These are phyloP conservation scores for Metarhizium anisopliae DNA, from an alignment of 2,329 filamentous ascomycete species.

Conservation along the genomic window DNA sequence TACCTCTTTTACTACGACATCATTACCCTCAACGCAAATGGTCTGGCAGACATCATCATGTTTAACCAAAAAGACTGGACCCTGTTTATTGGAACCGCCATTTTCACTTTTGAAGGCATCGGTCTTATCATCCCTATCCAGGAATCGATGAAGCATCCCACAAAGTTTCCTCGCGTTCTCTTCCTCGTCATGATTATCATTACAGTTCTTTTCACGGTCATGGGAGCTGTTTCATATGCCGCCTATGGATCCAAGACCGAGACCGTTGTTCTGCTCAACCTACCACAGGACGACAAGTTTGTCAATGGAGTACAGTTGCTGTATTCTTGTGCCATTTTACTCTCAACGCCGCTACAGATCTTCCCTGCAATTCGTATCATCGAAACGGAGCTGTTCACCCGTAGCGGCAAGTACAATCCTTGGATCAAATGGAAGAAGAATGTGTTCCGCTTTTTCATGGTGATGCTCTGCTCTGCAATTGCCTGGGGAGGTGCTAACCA, in stretches of 20 bases:
- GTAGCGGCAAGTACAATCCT: slow-evolving; percentile 94
- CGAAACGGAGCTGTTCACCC: slow-evolving; percentile 86
- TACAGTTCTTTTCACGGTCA: slow-evolving; percentile 79
- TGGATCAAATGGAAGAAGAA: slow-evolving; percentile 99
- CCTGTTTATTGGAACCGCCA: slow-evolving; percentile 94
- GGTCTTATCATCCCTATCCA: slow-evolving; percentile 97
- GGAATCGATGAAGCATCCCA: slow-evolving; percentile 86
- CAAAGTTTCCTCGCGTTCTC: slow-evolving; percentile 84
- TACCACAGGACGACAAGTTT: slow-evolving; percentile 89
- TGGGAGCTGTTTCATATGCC: slow-evolving; percentile 90
- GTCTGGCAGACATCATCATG: slow-evolving; percentile 74
- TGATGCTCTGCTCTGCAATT: slow-evolving; percentile 74
- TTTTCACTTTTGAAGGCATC: slow-evolving; percentile 98
- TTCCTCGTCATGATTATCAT: slow-evolving; percentile 92
- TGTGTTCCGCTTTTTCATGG: slow-evolving; percentile 85
- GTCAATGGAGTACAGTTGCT: slow-evolving; percentile 95
- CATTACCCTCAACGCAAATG: slow-evolving; percentile 66
- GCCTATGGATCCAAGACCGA: slow-evolving; percentile 93
- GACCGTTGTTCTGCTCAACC: slow-evolving; percentile 91
- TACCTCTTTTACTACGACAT: slow-evolving; percentile 97
- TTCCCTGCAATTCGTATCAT: slow-evolving; percentile 97
- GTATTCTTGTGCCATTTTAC: slow-evolving; percentile 93
- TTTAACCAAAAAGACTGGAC: slow-evolving; percentile 95
- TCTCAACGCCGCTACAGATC: slow-evolving; percentile 91
- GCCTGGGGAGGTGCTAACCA: slow-evolving; percentile 90